Percentiles rank a stretch among this genome's conserved stretches.
Evolutionary conservation across 2,329 filamentous ascomycete species (phyloP).

Genomic region (Pezicula neosporulosa): DNA sequence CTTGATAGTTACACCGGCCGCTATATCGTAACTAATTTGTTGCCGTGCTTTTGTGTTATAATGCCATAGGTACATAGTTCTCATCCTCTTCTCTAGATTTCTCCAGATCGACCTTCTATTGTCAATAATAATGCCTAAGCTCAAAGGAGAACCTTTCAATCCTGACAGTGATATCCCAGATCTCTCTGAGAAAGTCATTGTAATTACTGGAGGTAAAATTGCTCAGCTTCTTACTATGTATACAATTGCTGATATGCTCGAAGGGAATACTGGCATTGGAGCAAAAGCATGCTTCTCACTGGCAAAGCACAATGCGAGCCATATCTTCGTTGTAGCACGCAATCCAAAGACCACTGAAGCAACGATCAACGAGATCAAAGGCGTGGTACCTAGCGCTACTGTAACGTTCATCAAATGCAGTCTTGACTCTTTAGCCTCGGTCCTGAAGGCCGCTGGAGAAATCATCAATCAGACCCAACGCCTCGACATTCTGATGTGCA

Average conservation of each 20-base stretch:
- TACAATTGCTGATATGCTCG: not conserved
- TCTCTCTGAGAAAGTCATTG: conserved; percentile 36
- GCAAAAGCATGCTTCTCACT: conserved; percentile 34
- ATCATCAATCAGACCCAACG: conserved; percentile 31
- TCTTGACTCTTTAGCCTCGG: conserved; percentile 37
- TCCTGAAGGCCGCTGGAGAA: conserved; percentile 35
- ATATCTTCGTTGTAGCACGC: conserved; percentile 33
- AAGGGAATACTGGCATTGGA: conserved; percentile 37
- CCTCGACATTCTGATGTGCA: conserved; percentile 39
- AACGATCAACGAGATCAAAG: conserved; percentile 6
- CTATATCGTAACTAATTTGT: no score
- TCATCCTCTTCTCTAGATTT: no score
- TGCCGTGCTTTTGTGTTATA: no score
- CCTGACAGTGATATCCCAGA: conserved; percentile 30
- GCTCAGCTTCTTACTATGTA: conserved; percentile 12
- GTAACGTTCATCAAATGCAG: conserved; percentile 27
- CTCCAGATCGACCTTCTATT: no score
- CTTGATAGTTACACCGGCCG: no score
- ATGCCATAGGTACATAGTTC: no score
- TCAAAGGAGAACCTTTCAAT: conserved; percentile 20
- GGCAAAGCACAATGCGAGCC: conserved; percentile 33
- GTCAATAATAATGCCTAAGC: no score
- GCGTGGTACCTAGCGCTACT: not conserved
- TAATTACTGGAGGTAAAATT: conserved; percentile 39
- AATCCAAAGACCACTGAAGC: conserved; percentile 31